phyloP scores from a whole-genome alignment of 176 grass and related monocot species.

The Themeda triandra region DNA sequence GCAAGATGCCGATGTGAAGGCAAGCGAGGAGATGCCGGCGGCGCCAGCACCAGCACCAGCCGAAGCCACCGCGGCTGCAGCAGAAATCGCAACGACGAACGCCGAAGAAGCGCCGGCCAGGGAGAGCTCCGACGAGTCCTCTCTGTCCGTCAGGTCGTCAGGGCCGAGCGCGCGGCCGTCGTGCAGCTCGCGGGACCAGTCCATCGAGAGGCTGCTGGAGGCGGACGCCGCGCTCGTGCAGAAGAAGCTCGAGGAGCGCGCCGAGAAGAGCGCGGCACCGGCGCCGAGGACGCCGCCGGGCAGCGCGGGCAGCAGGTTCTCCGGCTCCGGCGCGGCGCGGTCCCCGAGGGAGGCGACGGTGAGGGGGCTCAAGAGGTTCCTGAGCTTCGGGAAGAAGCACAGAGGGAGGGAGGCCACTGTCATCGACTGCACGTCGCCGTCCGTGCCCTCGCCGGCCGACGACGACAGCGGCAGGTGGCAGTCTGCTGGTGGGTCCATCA shows the following conservation, averaged over 20 bases:
- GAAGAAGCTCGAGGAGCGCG: conserved; percentile 53
- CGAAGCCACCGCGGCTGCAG: neutral
- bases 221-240: conserved; percentile 35
- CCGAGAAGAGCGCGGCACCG: conserved; percentile 8
- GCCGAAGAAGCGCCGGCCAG: conserved; percentile 31
- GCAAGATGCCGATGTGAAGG: neutral
- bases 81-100: conserved; percentile 2
- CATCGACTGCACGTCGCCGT: conserved; percentile 45
- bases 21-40: neutral
- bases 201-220: conserved; percentile 44
- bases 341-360: conserved; percentile 30
- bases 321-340: conserved; percentile 18
- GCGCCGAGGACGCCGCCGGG: conserved; percentile 4
- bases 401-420: conserved; percentile 41
- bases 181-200: conserved; percentile 37
- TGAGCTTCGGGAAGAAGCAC: conserved; percentile 74
- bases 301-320: neutral
- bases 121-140: conserved; percentile 43
- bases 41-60: neutral
- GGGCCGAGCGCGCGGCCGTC: conserved; percentile 33
- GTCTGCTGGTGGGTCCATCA: conserved; percentile 30
- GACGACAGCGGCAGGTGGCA: conserved; percentile 27
- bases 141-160: conserved; percentile 56
- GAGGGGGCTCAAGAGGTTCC: conserved; percentile 61
- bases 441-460: conserved; percentile 32